Evolutionary conservation across 2,329 filamentous ascomycete species (phyloP).

Genomic region (Sporothrix globosa): DNA sequence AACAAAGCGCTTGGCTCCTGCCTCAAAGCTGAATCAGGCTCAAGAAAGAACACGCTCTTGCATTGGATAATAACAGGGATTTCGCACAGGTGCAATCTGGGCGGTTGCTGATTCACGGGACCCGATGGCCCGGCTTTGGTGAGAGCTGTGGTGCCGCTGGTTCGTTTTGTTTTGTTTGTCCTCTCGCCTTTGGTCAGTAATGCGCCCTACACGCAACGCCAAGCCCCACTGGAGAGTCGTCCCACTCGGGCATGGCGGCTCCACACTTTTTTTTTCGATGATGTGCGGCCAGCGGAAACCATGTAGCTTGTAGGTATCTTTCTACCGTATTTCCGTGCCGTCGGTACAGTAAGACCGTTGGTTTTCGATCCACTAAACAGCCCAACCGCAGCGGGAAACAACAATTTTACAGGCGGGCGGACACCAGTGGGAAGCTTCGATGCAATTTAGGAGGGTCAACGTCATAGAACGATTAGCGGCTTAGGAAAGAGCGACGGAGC

Average conservation of each 20-base stretch:
- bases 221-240: conserved; percentile 15
- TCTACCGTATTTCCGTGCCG: neutral
- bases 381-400: neutral
- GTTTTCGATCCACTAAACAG: conserved; percentile 27
- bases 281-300: neutral
- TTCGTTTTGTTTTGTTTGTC: conserved; percentile 24
- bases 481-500: conserved; percentile 7
- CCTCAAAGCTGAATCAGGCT: neutral
- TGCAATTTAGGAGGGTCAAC: conserved; percentile 29
- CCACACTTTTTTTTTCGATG: conserved; percentile 2
- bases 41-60: neutral
- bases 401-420: neutral
- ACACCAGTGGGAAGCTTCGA: conserved; percentile 8
- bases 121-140: neutral
- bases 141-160: neutral
- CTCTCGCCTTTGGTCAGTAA: conserved; percentile 19
- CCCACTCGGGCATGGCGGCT: conserved; percentile 19
- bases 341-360: conserved; percentile 38
- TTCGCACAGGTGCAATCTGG: neutral
- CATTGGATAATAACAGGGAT: neutral
- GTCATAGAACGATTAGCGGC: conserved; percentile 31
- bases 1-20: conserved; percentile 15
- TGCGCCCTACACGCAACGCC: neutral
- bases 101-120: conserved; percentile 29
- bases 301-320: neutral